Evolutionary conservation across 768 basidiomycete species (phyloP).

Genomic region (Paxillus ammoniavirescens): DNA sequence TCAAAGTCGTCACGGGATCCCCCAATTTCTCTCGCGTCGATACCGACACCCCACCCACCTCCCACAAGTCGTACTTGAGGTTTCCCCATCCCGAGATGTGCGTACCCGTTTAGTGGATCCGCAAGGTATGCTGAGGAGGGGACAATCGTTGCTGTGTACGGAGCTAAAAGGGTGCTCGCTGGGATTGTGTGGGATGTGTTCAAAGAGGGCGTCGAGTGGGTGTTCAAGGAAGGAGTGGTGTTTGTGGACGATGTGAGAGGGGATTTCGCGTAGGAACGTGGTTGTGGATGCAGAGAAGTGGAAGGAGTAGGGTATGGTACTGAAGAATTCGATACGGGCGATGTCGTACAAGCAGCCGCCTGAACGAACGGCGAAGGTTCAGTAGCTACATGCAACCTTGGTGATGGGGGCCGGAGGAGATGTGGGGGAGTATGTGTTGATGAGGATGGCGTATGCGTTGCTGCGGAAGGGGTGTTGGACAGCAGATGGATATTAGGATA

Average conservation of each 20-base stretch:
- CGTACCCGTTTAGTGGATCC: slow-evolving; percentile 87
- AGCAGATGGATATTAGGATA: not conserved
- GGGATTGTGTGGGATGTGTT: slow-evolving; percentile 58
- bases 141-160: slow-evolving; percentile 61
- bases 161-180: slow-evolving; percentile 55
- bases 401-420: slow-evolving; percentile 28
- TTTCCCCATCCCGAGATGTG: slow-evolving; percentile 78
- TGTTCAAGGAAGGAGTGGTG: slow-evolving; percentile 41
- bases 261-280: slow-evolving; percentile 14
- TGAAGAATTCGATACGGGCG: slow-evolving; percentile 24
- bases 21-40: slow-evolving; percentile 78
- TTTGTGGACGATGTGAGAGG: slow-evolving; percentile 36
- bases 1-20: slow-evolving; percentile 35
- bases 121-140: slow-evolving; percentile 67
- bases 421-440: slow-evolving; percentile 21
- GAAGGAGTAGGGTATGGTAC: slow-evolving; percentile 16
- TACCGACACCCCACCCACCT: slow-evolving; percentile 70
- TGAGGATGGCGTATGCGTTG: not conserved
- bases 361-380: slow-evolving; percentile 19
- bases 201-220: slow-evolving; percentile 21
- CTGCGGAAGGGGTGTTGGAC: too few relatives aligned
- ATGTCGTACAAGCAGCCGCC: slow-evolving; percentile 24
- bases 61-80: slow-evolving; percentile 80
- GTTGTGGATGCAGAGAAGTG: slow-evolving; percentile 18
- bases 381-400: slow-evolving; percentile 23